Evolutionary conservation across 768 basidiomycete species (phyloP).

Genomic region (Termitomyces sp.): DNA sequence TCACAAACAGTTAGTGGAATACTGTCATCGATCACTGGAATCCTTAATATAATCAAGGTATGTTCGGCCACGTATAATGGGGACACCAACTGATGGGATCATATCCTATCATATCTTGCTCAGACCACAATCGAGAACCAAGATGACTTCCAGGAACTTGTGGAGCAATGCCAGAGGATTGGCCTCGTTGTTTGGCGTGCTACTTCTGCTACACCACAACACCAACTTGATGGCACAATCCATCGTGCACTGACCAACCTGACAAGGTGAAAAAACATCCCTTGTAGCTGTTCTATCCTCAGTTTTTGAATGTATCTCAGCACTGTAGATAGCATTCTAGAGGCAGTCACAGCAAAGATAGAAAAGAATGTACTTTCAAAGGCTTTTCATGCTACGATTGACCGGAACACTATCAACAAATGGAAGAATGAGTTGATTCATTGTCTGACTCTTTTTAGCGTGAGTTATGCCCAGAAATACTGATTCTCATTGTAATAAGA

Average conservation of each 20-base stretch:
- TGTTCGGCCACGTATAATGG: too few species aligned
- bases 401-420: conserved; percentile 10
- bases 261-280: neutral
- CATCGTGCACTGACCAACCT: neutral
- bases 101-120: neutral
- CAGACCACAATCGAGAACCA: conserved; percentile 7
- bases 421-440: conserved; percentile 8
- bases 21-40: conserved; percentile 2
- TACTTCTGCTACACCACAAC: neutral
- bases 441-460: conserved; percentile 10
- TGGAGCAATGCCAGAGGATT: conserved; percentile 15
- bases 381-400: conserved; percentile 9
- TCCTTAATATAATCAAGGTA: conserved; percentile 11
- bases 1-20: neutral
- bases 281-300: neutral
- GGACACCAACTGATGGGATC: too few species aligned
- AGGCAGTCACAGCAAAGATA: conserved; percentile 1
- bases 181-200: conserved; percentile 10
- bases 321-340: neutral
- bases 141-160: conserved; percentile 9
- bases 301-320: neutral
- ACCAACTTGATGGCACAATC: neutral
- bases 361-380: neutral
- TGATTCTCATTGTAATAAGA: neutral
- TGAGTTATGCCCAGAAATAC: neutral